Conservation (phyloP, 2,329 filamentous ascomycete genomes). For the Fusarium sp. region DNA sequence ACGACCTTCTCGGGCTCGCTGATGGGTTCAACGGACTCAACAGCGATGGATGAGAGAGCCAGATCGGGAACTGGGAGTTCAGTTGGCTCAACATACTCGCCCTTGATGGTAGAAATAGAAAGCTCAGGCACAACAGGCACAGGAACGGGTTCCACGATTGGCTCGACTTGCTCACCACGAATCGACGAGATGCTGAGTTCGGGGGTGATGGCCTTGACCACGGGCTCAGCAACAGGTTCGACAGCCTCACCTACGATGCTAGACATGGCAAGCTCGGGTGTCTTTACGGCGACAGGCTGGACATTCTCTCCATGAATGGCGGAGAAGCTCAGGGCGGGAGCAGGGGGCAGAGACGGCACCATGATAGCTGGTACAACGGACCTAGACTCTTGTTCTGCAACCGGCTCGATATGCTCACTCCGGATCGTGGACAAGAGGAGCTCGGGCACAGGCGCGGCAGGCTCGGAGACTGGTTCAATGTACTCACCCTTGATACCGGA, state of each 20-base stretch:
- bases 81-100: conserved; percentile 45
- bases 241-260: conserved; percentile 27
- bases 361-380: conserved; percentile 1
- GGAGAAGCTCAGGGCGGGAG: conserved; percentile 39
- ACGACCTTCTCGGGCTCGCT: conserved; percentile 49
- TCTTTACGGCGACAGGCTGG: conserved; percentile 20
- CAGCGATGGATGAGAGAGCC: conserved; percentile 47
- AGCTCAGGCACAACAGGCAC: conserved; percentile 28
- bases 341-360: conserved; percentile 20
- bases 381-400: conserved; percentile 27
- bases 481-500: conserved; percentile 42
- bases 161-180: conserved; percentile 43
- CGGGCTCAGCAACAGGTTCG: conserved; percentile 26
- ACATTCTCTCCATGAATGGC: conserved; percentile 41
- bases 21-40: conserved; percentile 50
- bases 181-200: conserved; percentile 32
- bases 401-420: conserved; percentile 37
- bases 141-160: conserved; percentile 23
- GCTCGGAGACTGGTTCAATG: conserved; percentile 40
- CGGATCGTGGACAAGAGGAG: conserved; percentile 38
- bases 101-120: conserved; percentile 39
- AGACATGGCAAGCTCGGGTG: conserved; percentile 30
- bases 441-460: conserved; percentile 11
- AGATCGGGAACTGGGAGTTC: conserved; percentile 40
- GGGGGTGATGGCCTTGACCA: conserved; percentile 18